Conservation (phyloP, 2,329 filamentous ascomycete genomes). For the Trichoderma sp. region DNA sequence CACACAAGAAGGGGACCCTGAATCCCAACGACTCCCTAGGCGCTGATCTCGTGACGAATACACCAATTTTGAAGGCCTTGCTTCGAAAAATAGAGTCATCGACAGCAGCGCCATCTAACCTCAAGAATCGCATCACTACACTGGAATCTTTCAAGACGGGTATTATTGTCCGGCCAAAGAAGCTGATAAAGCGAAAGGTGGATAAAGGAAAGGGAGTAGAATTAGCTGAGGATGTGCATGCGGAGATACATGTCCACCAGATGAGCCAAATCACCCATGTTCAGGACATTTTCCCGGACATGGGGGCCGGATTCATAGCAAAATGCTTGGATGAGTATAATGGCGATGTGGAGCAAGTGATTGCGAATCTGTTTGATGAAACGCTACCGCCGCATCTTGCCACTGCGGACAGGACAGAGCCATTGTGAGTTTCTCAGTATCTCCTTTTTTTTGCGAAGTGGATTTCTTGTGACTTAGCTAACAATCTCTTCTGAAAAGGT, state of each 20-base stretch:
- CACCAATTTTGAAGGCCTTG: conserved; percentile 68
- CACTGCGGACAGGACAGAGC: conserved; percentile 60
- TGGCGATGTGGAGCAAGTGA: conserved; percentile 74
- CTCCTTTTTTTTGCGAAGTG: neutral
- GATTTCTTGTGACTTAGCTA: conserved; percentile 17
- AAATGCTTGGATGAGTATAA: conserved; percentile 76
- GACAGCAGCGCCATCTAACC: conserved; percentile 51
- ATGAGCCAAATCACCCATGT: conserved; percentile 85
- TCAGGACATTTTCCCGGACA: conserved; percentile 88
- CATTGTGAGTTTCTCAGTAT: conserved; percentile 45
- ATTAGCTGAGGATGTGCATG: conserved; percentile 37
- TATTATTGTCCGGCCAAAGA: conserved; percentile 49
- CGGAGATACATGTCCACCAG: conserved; percentile 69
- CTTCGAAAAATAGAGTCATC: conserved; percentile 51
- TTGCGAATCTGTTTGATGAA: conserved; percentile 77
- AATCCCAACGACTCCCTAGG: conserved; percentile 71
- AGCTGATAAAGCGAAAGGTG: conserved; percentile 51
- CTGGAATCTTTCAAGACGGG: conserved; percentile 62
- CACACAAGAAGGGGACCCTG: conserved; percentile 55
- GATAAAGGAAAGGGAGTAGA: conserved; percentile 64
- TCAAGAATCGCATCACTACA: conserved; percentile 59
- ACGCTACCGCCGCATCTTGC: conserved; percentile 69
- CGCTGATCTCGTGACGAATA: conserved; percentile 75
- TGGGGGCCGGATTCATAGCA: conserved; percentile 79
- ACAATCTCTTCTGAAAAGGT: conserved; percentile 27